These are phyloP conservation scores for Leccinellum rugosiceps DNA, from an alignment of 768 basidiomycete genomes.

Conservation along the genomic window DNA sequence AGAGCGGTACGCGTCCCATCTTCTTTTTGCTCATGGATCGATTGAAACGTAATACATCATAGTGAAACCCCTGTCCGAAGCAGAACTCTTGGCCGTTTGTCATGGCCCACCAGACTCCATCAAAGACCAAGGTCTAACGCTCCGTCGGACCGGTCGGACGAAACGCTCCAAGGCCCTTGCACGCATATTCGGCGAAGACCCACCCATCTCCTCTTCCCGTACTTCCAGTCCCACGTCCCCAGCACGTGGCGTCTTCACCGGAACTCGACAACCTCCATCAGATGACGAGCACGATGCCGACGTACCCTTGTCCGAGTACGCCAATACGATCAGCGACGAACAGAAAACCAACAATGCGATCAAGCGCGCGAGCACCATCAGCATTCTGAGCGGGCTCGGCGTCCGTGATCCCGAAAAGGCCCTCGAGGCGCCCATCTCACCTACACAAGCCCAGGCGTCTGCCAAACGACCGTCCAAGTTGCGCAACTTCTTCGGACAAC, in stretches of 20 bases:
- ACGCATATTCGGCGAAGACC: constrained; percentile 47
- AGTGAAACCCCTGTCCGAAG: constrained; percentile 79
- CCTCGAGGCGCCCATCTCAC: constrained; percentile 55
- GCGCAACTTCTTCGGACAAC: constrained; percentile 96
- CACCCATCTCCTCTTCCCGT: constrained; percentile 25
- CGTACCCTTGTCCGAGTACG: constrained; percentile 29
- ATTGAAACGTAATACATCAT: not conserved
- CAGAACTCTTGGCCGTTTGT: constrained; percentile 78
- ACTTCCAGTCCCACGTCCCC: constrained; percentile 38
- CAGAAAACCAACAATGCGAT: constrained; percentile 25
- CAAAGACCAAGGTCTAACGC: constrained; percentile 73
- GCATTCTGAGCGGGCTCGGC: constrained; percentile 90
- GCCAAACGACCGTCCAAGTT: constrained; percentile 61
- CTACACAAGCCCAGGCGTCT: constrained; percentile 34
- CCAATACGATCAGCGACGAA: constrained; percentile 27
- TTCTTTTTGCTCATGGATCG: not conserved
- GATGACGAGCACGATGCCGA: constrained; percentile 41
- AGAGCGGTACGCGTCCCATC: constrained; percentile 40
- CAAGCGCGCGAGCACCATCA: constrained; percentile 92
- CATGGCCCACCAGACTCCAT: constrained; percentile 75
- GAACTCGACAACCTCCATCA: constrained; percentile 10
- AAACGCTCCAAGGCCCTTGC: constrained; percentile 43
- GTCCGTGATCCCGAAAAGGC: constrained; percentile 75
- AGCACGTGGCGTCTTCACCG: constrained; percentile 12
- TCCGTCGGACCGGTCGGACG: constrained; percentile 52